Evolutionary conservation across 805 yeast species (phyloP), one percentile per base, ranked within the genome.

Genomic region (Ogataea saltuana): DNA sequence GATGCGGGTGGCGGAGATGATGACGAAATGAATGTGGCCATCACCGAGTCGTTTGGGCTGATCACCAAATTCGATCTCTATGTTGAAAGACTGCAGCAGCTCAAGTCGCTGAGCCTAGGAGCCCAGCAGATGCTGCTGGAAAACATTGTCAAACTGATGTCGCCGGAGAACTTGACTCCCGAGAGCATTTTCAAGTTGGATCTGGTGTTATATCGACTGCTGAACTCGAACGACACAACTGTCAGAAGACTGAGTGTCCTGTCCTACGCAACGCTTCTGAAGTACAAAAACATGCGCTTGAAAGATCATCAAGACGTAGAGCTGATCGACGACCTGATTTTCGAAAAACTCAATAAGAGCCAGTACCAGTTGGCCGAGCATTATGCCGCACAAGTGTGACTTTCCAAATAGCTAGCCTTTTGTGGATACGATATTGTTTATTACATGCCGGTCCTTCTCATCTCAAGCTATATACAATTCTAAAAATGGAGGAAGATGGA

Each of bases 301-400:
- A 45, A 46, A 34, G 49, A 53, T 39, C 30, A 31, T 10, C 41
- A 48, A 11, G 41, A 54, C 10, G 58, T 53, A 8, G 60, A 55
- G 16, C 50, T 56, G 33, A 48, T 60, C 4, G 60, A 55, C 26
- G 60, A 56, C 28, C 46, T 54, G 19, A 58, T 75, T 4, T 60
- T 76, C 48, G 63, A 56, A 25, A 65, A 63, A 43, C 56, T 77
- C 28, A 60, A 72, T 13, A 44, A 55, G 2, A 66, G 77, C 1
- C 82, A 78, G 44, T 61, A 59, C 41, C 74, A 69, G 47, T 56
- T 79, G 38, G 68, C 78, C 12, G 74, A 75, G 42, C 70, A 71
- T 48, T 78, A 75, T 54, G 63, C 68, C 42, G 47, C 43, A 16
- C 36, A 41, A 33, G 39, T 46, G 8, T 46, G n/a, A n/a, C n/a